Evolutionary conservation across 2,329 filamentous ascomycete species (phyloP).

Genomic region (Fusarium sp.): DNA sequence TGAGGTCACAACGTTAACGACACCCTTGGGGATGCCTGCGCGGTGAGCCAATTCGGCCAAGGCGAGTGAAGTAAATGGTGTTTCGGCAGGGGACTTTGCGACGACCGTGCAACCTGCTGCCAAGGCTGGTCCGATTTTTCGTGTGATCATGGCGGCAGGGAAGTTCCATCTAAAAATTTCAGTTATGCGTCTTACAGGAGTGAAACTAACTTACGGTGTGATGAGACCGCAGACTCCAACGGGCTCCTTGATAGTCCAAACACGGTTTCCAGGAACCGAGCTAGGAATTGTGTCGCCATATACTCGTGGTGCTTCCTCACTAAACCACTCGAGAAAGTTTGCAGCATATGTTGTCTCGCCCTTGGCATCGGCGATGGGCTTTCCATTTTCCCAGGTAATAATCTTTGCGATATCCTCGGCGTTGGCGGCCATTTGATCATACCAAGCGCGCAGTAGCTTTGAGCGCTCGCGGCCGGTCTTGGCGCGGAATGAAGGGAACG

Average conservation of each 20-base stretch:
- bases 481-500: constrained; percentile 76
- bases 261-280: constrained; percentile 75
- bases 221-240: constrained; percentile 86
- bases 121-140: constrained; percentile 77
- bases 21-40: constrained; percentile 89
- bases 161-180: constrained; percentile 77
- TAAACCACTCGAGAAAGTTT: constrained; percentile 84
- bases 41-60: constrained; percentile 86
- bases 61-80: constrained; percentile 89
- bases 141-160: constrained; percentile 78
- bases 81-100: constrained; percentile 90
- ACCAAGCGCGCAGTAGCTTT: constrained; percentile 81
- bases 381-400: constrained; percentile 92
- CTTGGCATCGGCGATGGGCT: constrained; percentile 79
- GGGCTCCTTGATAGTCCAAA: constrained; percentile 83
- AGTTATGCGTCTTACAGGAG: neutral
- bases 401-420: constrained; percentile 82
- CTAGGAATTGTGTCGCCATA: constrained; percentile 82
- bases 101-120: constrained; percentile 97
- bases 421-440: constrained; percentile 81
- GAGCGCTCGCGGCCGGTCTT: constrained; percentile 79
- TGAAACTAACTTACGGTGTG: constrained; percentile 64
- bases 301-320: constrained; percentile 77
- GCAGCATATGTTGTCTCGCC: constrained; percentile 79
- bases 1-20: constrained; percentile 88